phyloP scores from a whole-genome alignment of 768 basidiomycete genomes.

The Chalciporus chontae region DNA sequence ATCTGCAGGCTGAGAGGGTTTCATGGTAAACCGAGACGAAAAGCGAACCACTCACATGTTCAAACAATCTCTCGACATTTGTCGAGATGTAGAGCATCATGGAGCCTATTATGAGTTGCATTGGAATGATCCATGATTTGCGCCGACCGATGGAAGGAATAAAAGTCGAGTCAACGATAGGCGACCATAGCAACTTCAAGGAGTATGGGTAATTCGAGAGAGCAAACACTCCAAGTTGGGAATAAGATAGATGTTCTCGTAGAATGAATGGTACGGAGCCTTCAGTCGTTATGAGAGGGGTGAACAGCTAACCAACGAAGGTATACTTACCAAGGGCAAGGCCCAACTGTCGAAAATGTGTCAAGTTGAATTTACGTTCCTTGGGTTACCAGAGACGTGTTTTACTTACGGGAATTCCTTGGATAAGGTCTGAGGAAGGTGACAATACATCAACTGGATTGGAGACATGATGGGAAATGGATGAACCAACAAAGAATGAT shows the following conservation, averaged over 20 bases:
- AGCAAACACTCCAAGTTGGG: conserved; percentile 92
- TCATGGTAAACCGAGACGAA: conserved; percentile 1
- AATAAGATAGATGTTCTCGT: conserved; percentile 93
- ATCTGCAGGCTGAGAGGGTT: conserved; percentile 63
- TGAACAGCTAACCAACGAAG: not conserved
- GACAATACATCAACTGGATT: conserved; percentile 14
- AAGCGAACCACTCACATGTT: conserved; percentile 50
- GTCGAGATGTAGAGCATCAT: conserved; percentile 77
- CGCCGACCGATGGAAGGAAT: conserved; percentile 81
- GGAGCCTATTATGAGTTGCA: conserved; percentile 86
- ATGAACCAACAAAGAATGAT: conserved; percentile 78
- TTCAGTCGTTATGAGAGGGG: conserved; percentile 26
- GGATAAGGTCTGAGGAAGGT: conserved; percentile 57
- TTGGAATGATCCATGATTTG: conserved; percentile 99
- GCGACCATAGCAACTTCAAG: conserved; percentile 95
- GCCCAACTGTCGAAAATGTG: conserved; percentile 52
- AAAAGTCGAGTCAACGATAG: conserved; percentile 92
- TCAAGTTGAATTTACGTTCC: not conserved
- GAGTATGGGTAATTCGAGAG: conserved; percentile 94
- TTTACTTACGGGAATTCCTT: conserved; percentile 81
- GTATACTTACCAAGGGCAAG: conserved; percentile 72
- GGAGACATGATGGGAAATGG: conserved; percentile 2
- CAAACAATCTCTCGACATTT: conserved; percentile 72
- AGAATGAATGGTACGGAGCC: conserved; percentile 97
- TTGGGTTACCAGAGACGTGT: conserved; percentile 6